These are phyloP conservation scores for Microbotryomycetes sp. DNA, from an alignment of 1,284 basidiomycete genomes.

Conservation along the genomic window DNA sequence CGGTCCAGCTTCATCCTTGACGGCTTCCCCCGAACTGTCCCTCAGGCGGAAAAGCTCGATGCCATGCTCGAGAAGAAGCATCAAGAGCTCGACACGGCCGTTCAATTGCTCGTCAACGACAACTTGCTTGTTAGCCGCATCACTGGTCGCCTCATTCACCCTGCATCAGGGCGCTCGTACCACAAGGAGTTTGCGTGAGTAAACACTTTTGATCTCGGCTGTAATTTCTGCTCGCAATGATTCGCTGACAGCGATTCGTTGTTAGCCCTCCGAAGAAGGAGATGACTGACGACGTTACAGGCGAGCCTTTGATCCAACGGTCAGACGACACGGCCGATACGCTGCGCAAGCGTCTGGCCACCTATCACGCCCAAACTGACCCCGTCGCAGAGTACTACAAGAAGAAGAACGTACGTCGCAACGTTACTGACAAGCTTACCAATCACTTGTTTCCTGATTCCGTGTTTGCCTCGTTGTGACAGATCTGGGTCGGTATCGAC, in stretches of 20 bases:
- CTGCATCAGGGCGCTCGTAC: conserved; percentile 79
- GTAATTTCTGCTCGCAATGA: neutral
- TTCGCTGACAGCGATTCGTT: neutral
- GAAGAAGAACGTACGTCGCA: conserved; percentile 54
- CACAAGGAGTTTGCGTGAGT: conserved; percentile 91
- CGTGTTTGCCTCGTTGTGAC: neutral
- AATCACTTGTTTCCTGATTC: neutral
- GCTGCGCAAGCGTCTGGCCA: conserved; percentile 73
- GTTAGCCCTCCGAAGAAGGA: conserved; percentile 87
- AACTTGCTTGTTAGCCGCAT: conserved; percentile 93
- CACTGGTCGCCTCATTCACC: conserved; percentile 90
- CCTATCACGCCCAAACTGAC: conserved; percentile 87
- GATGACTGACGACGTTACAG: conserved; percentile 87
- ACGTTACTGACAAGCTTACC: neutral
- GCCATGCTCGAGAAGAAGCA: conserved; percentile 72
- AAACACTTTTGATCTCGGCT: neutral
- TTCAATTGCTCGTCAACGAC: conserved; percentile 89
- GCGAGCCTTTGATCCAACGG: conserved; percentile 67
- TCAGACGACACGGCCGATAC: conserved; percentile 59
- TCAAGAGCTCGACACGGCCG: conserved; percentile 77
- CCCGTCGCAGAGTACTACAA: conserved; percentile 98
- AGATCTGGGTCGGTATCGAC: conserved; percentile 78
- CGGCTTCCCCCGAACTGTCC: conserved; percentile 95
- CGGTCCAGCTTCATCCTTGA: conserved; percentile 82
- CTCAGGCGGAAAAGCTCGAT: conserved; percentile 96